A percentile compares a stretch with the other conserved stretches of the same genome.
phyloP scores from a whole-genome alignment of 345 rosid genomes.

The Streptanthus diversifolius region DNA sequence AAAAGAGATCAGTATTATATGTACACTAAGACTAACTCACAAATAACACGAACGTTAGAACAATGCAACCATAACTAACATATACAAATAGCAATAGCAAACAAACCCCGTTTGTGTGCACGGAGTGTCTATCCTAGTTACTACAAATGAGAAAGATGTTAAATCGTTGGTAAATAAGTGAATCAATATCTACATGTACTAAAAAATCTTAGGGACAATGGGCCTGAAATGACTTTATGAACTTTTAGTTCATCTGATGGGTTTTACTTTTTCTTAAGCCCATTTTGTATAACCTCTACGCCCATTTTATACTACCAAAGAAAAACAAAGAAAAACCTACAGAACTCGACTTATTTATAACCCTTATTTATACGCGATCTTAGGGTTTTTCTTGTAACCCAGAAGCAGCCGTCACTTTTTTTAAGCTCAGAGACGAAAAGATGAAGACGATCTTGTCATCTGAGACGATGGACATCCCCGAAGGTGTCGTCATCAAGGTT shows the following conservation, averaged over 20 bases:
- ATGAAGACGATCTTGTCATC: constrained; percentile 60
- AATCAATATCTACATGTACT: too few relatives aligned
- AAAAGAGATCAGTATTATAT: too few relatives aligned
- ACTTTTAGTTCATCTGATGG: neutral
- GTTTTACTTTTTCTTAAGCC: neutral
- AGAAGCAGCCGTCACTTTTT: constrained; percentile 1
- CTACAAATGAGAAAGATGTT: too few relatives aligned
- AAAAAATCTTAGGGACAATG: too few relatives aligned
- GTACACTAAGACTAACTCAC: too few relatives aligned
- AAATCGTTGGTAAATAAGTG: too few relatives aligned
- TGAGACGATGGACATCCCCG: constrained; percentile 66
- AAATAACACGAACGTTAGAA: too few relatives aligned
- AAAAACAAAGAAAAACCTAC: neutral
- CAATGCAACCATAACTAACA: too few relatives aligned
- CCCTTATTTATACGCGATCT: neutral
- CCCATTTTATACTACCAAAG: neutral
- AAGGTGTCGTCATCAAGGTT: constrained; percentile 47
- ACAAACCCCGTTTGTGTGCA: too few relatives aligned
- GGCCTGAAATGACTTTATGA: neutral
- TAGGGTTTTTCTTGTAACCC: neutral
- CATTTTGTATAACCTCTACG: neutral
- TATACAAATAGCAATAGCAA: too few relatives aligned
- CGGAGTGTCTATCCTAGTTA: too few relatives aligned
- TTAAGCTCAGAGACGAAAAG: constrained; percentile 9
- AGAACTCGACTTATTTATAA: neutral